Evolutionary conservation across 164 flowering plant genomes (phyloP), one percentile per base, ranked within the genome.

Genomic region (Stephania yunnanensis): DNA sequence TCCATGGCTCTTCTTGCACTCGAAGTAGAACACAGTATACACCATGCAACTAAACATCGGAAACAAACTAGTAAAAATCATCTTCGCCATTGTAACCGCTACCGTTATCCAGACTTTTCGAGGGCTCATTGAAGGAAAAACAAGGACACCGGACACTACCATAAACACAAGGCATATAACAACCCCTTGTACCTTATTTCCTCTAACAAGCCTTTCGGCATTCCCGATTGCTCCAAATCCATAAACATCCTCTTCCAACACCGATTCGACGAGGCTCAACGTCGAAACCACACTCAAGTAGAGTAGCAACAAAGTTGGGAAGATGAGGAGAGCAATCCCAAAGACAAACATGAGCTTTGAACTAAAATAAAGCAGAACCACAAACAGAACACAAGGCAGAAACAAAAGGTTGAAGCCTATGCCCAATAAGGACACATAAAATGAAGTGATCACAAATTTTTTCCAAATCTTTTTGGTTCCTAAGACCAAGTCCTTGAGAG

Each of bases 151-250:
- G 53, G 13, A 5, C 7, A 76, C 53, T 10, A 75, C 9, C 5
- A 11, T 13, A 15, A 75, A 50, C 17, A 80, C 17, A 75, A 84
- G 46, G 31, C 63, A 70, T 17, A 84, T 71, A 22, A 70, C 29
- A 70, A 81, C 74, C 22, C 85, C 85, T 3, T 74, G 68, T 2
- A 67, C 11, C 73, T 73, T 78, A 74, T 70, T 74, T 20, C 83
- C 86, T 75, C 77, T 78, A 1, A 82, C 45, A 8, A 86, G 81
- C 71, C 17, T 46, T 46, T 52, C 67, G 19, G 84, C 84, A 74
- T 75, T 83, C 44, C 78, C 77, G 11, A 84, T 44, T 76, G 88
- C 85, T 36, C 78, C 75, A 8, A 77, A 19, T 45, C 88, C 88
- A 69, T 69, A 75, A 36, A 70, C 71, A 53, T 78, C 83, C 77